Base-by-base conservation (phyloP, 208 protist genomes). In the Trypanosoma platydactyli region DNA sequence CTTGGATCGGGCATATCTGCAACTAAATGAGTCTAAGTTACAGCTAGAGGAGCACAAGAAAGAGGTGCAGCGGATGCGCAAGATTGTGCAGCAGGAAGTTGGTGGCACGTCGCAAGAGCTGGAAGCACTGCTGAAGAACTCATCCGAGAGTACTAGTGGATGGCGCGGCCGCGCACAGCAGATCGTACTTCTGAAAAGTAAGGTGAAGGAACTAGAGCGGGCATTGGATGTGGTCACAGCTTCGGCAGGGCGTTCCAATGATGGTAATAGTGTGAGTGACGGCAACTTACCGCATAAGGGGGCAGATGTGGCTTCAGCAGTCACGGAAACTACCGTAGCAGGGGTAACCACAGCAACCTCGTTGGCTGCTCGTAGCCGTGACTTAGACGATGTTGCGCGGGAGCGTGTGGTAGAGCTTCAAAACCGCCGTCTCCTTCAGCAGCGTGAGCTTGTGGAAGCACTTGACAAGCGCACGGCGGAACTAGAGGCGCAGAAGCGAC, bases 101-200 rank as follows among this genome's bases (percentile, higher is more conserved):
- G 86, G 86, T 18, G 70, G 71, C n/a, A 68, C 71, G 48, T 60
- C 73, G 1, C 65, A 60, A 27, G 80, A 84, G 6, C 54, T 86
- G 4, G 77, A 89, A 22, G 57, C 35, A 7, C 68, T 86, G 9
- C 44, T 89, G 33, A 71, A 76, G 40, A 63, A 58, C 24, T 13
- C 42, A 51, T 4, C 61, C 33, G 50, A 59, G 24, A 50, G 25
- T 44, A 16, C 7, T 46, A 51, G 61, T 1, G 84, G 81, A 12
- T 94, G 88, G 85, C 61, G 71, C 3, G 85, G 88, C 27, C 73
- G 88, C 16, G 88, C 84, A 1, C 80, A 88, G 72, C 81, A 89
- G 50, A 88, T 94, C 45, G 74, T 81, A 16, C 63, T 94, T 59
- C 71, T 94, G 40, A 80, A 81, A 68, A 64, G 76, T 27, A 83